A percentile compares a stretch with the other conserved stretches of the same genome.
Evolutionary conservation across 768 basidiomycete genomes (phyloP).

Genomic region (Coprinopsis sp.): DNA sequence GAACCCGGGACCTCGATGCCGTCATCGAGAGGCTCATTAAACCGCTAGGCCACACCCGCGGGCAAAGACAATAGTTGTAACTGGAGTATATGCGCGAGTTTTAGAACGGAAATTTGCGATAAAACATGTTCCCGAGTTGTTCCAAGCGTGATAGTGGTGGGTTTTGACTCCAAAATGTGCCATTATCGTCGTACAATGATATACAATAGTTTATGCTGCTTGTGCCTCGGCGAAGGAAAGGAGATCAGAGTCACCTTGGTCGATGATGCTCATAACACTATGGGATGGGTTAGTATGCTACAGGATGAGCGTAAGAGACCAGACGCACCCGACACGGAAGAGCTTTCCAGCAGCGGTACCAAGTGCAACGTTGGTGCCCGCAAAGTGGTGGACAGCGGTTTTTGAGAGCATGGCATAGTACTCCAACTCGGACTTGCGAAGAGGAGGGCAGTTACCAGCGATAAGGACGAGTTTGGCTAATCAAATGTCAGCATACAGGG

Average conservation of each 20-base stretch:
- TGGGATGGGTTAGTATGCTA: constrained; percentile 3
- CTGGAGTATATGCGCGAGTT: too few relatives aligned
- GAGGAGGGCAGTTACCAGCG: constrained; percentile 97
- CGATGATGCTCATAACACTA: constrained; percentile 95
- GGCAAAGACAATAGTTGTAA: too few relatives aligned
- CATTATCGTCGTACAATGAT: too few relatives aligned
- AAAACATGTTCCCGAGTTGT: too few relatives aligned
- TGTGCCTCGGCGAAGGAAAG: constrained; percentile 79
- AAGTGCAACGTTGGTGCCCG: constrained; percentile 95
- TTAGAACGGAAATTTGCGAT: too few relatives aligned
- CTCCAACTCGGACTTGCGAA: constrained; percentile 98
- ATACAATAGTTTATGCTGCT: too few relatives aligned
- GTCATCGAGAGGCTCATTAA: too few relatives aligned
- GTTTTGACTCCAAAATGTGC: too few relatives aligned
- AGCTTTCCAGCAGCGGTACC: constrained; percentile 99
- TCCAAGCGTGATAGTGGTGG: too few relatives aligned
- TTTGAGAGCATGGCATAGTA: constrained; percentile 99
- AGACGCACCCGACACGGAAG: constrained; percentile 89
- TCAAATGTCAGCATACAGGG: constrained; percentile 69
- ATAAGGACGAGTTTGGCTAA: constrained; percentile 97
- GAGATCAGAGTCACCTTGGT: constrained; percentile 96
- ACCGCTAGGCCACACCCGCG: too few relatives aligned
- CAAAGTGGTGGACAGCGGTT: constrained; percentile 97
- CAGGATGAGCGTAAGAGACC: constrained; percentile 11
- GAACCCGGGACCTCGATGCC: too few relatives aligned